Evolutionary conservation across 192 early-diverging fungal genomes (phyloP).

Genomic region (Umbelopsis vinacea): DNA sequence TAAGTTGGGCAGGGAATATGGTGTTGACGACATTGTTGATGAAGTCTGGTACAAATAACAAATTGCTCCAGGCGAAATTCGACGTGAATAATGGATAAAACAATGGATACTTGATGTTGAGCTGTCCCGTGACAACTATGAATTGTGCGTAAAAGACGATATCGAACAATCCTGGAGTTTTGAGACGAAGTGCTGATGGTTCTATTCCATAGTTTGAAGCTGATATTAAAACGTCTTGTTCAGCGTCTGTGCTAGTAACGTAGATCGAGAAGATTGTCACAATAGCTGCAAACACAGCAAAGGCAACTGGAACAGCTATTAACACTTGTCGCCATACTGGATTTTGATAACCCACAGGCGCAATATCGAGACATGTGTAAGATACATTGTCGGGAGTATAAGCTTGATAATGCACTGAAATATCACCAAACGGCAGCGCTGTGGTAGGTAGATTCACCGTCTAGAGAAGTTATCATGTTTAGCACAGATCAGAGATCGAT

Average conservation of each 20-base stretch:
- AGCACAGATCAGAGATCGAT: not conserved
- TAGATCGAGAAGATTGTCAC: constrained; percentile 30
- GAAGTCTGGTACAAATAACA: constrained; percentile 17
- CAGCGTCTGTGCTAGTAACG: not conserved
- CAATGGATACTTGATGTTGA: constrained; percentile 50
- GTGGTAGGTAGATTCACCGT: constrained; percentile 8
- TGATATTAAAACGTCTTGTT: constrained; percentile 33
- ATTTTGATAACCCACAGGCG: constrained; percentile 39
- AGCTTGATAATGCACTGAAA: constrained; percentile 20
- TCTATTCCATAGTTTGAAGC: constrained; percentile 37
- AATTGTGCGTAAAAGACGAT: constrained; percentile 56
- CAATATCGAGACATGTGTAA: constrained; percentile 30
- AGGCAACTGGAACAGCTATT: constrained; percentile 24
- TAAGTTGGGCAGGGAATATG: not conserved
- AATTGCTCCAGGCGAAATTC: constrained; percentile 51
- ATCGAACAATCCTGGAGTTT: constrained; percentile 58
- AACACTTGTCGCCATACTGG: constrained; percentile 36
- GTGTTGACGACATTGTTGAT: constrained; percentile 1
- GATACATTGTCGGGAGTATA: not conserved
- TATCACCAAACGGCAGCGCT: constrained; percentile 34
- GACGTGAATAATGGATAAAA: constrained; percentile 53
- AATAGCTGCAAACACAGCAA: constrained; percentile 30
- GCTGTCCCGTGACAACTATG: constrained; percentile 48
- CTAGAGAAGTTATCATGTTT: not conserved
- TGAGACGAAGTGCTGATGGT: constrained; percentile 41